Percentiles rank a stretch among this genome's conserved stretches.
These are phyloP conservation scores for Ailanthus altissimus DNA, from an alignment of 345 rosid genomes.

Conservation along the genomic window DNA sequence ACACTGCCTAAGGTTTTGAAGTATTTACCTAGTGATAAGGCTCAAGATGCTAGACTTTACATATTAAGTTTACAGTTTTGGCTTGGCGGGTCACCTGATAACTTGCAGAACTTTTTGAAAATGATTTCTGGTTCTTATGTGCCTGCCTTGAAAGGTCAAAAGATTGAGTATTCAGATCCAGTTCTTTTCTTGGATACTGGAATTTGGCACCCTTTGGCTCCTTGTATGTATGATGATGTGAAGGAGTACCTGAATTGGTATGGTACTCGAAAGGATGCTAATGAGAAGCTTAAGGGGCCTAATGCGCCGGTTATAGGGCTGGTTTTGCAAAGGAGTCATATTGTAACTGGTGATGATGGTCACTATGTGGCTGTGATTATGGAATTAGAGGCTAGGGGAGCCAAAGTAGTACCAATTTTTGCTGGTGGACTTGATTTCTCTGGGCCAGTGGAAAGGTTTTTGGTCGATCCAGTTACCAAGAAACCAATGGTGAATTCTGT, in stretches of 20 bases:
- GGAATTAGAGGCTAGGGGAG: constrained; percentile 98
- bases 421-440: constrained; percentile 96
- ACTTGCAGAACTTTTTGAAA: constrained; percentile 88
- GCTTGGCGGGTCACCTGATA: constrained; percentile 98
- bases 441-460: constrained; percentile 81
- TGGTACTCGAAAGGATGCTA: constrained; percentile 76
- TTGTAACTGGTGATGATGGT: constrained; percentile 95
- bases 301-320: constrained; percentile 80
- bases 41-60: constrained; percentile 97
- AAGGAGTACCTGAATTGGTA: constrained; percentile 98
- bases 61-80: constrained; percentile 96
- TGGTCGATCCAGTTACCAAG: constrained; percentile 68
- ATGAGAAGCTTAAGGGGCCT: constrained; percentile 63
- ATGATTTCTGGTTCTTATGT: constrained; percentile 92
- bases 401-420: constrained; percentile 90
- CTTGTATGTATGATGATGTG: constrained; percentile 90
- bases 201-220: constrained; percentile 98
- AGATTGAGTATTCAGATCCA: constrained; percentile 83
- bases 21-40: constrained; percentile 96
- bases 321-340: constrained; percentile 94
- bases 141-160: constrained; percentile 75
- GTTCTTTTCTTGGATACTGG: constrained; percentile 89
- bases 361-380: constrained; percentile 97
- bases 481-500: constrained; percentile 72
- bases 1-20: constrained; percentile 95